A percentile compares a stretch with the other conserved stretches of the same genome.
These are phyloP conservation scores for Coniella vitis DNA, from an alignment of 2,329 filamentous ascomycete species.

Conservation along the genomic window DNA sequence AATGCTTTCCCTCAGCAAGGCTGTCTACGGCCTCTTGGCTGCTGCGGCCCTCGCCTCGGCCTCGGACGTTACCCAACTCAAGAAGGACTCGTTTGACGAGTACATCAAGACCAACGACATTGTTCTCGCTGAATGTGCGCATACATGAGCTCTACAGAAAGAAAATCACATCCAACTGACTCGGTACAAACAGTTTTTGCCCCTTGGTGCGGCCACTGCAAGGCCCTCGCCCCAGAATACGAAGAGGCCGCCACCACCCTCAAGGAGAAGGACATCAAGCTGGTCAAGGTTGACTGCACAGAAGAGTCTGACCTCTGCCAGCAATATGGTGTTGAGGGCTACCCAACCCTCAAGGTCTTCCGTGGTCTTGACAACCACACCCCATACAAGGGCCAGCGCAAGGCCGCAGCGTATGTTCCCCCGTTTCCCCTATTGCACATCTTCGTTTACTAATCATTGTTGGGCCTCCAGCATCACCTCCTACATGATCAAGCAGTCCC, in stretches of 20 bases:
- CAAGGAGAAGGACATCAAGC: conserved; percentile 80
- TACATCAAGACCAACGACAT: conserved; percentile 83
- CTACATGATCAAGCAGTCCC: conserved; percentile 97
- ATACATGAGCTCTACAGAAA: not conserved
- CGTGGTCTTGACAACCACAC: conserved; percentile 74
- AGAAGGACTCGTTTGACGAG: conserved; percentile 76
- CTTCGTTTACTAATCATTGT: conserved; percentile 1
- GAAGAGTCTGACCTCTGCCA: conserved; percentile 89
- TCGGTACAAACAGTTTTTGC: conserved; percentile 63
- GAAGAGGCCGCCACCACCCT: conserved; percentile 77
- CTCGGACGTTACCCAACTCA: conserved; percentile 81
- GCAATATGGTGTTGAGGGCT: conserved; percentile 86
- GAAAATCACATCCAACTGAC: not conserved
- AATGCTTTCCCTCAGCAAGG: conserved; percentile 42
- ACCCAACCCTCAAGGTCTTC: conserved; percentile 99
- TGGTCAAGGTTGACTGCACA: conserved; percentile 91
- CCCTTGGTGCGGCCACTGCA: conserved; percentile 97
- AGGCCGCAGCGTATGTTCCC: conserved; percentile 62
- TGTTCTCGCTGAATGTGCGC: conserved; percentile 88
- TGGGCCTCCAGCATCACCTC: conserved; percentile 48
- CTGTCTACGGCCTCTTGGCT: conserved; percentile 49
- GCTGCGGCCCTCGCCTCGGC: conserved; percentile 53
- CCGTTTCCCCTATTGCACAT: too few relatives aligned
- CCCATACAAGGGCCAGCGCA: conserved; percentile 83
- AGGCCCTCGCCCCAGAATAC: conserved; percentile 90